Evolutionary conservation across 2,329 filamentous ascomycete genomes (phyloP).

Genomic region (Beauveria bassiana): DNA sequence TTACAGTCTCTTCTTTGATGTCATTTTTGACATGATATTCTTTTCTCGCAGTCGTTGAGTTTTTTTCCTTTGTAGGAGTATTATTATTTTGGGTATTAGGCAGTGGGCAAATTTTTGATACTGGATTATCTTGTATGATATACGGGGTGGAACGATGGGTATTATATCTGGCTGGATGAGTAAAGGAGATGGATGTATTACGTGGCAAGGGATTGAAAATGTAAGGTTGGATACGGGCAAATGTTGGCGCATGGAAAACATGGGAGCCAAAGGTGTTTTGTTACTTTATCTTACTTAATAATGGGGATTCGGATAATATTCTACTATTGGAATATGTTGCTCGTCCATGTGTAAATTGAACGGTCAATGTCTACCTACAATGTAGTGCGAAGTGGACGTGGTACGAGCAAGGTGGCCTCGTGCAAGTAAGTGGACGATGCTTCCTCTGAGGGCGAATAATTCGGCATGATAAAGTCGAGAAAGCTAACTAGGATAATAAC

Average conservation of each 20-base stretch:
- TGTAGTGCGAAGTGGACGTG: no score
- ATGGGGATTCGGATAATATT: not conserved
- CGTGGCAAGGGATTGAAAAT: not conserved
- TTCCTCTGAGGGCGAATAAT: no score
- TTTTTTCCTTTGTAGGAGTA: not conserved
- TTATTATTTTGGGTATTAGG: not conserved
- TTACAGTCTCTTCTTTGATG: conserved; percentile 1
- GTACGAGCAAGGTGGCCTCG: no score
- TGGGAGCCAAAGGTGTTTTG: not conserved
- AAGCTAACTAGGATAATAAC: no score
- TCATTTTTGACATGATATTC: not conserved
- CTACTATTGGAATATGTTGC: not conserved
- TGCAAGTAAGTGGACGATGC: no score
- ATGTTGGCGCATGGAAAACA: not conserved
- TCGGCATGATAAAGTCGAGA: no score
- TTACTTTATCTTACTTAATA: not conserved
- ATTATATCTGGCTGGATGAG: not conserved
- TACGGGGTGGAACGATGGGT: not conserved
- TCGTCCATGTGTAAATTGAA: not conserved
- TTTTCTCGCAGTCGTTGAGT: not conserved
- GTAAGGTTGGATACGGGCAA: not conserved
- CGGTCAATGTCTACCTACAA: no score
- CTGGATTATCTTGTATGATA: not conserved
- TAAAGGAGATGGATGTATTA: not conserved
- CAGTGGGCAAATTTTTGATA: not conserved